These are phyloP conservation scores for Aspergillus sclerotialis DNA, from an alignment of 2,329 filamentous ascomycete species.

Conservation along the genomic window DNA sequence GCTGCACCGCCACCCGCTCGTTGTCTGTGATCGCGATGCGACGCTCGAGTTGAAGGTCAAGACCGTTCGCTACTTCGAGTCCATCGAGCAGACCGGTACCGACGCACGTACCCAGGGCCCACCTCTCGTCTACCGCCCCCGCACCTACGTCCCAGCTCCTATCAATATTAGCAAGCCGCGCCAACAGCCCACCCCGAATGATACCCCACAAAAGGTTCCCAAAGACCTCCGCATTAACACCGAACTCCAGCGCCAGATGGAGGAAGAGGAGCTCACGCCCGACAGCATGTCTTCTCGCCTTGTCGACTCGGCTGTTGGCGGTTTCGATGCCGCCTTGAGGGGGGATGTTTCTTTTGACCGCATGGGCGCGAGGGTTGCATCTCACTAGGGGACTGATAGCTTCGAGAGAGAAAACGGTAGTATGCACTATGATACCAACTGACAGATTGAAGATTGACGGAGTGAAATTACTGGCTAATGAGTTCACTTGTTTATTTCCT, in stretches of 20 bases:
- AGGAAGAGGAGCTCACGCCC: slow-evolving; percentile 40
- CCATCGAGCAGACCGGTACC: slow-evolving; percentile 58
- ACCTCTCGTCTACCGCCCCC: slow-evolving; percentile 34
- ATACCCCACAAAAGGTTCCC: slow-evolving; percentile 24
- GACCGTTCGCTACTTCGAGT: slow-evolving; percentile 68
- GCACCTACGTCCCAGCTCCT: slow-evolving; percentile 28
- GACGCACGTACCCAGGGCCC: slow-evolving; percentile 38
- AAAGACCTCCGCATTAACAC: slow-evolving; percentile 42
- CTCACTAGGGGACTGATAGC: no score
- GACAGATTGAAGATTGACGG: no score
- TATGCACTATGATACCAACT: no score
- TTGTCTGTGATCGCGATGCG: slow-evolving; percentile 76
- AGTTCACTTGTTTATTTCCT: no score
- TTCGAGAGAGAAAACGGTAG: no score
- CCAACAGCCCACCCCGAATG: slow-evolving; percentile 19
- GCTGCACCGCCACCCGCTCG: slow-evolving; percentile 71
- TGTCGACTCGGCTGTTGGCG: slow-evolving; percentile 39
- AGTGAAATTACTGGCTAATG: no score
- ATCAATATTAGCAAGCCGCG: slow-evolving; percentile 11
- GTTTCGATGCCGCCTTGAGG: slow-evolving; percentile 34
- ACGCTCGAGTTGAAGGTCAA: slow-evolving; percentile 67
- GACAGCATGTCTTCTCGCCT: slow-evolving; percentile 44
- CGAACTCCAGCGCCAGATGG: slow-evolving; percentile 26
- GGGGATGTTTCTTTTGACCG: slow-evolving; percentile 36
- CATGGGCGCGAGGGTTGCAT: slow-evolving; percentile 35